These are phyloP conservation scores for Beauveria sp. DNA, from an alignment of 2,329 filamentous ascomycete species.

Conservation along the genomic window DNA sequence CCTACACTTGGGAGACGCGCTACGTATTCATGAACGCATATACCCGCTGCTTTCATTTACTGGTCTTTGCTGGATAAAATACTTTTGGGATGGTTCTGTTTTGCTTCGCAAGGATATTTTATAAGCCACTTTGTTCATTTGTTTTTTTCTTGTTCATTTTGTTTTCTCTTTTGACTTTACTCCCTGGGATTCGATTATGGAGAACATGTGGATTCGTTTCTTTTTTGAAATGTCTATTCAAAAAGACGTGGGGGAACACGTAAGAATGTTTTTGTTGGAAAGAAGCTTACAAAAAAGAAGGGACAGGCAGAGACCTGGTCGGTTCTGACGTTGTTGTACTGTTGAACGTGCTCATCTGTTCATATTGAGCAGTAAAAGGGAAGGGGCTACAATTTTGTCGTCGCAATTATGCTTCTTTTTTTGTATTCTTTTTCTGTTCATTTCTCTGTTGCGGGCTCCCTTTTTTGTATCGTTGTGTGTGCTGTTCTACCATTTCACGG, in stretches of 20 bases:
- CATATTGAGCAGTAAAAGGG: background rate
- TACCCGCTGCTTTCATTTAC: slow-evolving; percentile 20
- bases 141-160: slow-evolving; percentile 4
- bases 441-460: background rate
- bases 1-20: slow-evolving; percentile 5
- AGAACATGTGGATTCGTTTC: background rate
- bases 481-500: background rate
- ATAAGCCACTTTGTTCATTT: background rate
- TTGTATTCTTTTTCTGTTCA: background rate
- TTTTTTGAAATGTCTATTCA: slow-evolving; percentile 10
- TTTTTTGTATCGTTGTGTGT: background rate
- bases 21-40: slow-evolving; percentile 26
- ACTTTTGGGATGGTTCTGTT: slow-evolving; percentile 6
- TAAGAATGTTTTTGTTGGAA: background rate
- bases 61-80: slow-evolving; percentile 11
- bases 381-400: background rate
- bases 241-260: background rate
- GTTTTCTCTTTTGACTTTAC: slow-evolving; percentile 13
- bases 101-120: slow-evolving; percentile 4
- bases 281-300: background rate
- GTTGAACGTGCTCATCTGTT: background rate
- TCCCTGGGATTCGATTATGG: background rate
- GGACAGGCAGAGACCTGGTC: background rate
- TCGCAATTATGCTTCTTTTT: background rate
- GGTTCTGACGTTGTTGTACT: background rate